Conservation (phyloP, 2,329 filamentous ascomycete species). For the Talaromyces funiculosus region DNA sequence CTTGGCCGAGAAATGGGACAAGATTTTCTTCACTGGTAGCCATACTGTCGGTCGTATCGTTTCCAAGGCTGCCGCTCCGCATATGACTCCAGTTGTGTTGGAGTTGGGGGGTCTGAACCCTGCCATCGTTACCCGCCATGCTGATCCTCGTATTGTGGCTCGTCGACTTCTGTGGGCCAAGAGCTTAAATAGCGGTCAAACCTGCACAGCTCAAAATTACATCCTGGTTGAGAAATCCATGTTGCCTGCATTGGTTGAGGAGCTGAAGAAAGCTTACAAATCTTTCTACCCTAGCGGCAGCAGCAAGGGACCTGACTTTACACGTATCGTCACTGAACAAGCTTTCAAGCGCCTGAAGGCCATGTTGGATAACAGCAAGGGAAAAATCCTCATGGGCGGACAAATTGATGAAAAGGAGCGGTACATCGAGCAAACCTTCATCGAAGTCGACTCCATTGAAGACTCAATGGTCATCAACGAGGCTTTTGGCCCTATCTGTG, state of each 20-base stretch:
- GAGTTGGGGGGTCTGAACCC: conserved; percentile 92
- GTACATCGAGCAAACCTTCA: conserved; percentile 88
- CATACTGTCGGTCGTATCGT: conserved; percentile 76
- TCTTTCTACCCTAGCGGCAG: conserved; percentile 81
- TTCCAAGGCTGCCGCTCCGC: conserved; percentile 79
- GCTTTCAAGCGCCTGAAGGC: conserved; percentile 80
- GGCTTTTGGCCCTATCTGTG: conserved; percentile 88
- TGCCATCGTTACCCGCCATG: conserved; percentile 80
- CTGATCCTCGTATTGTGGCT: conserved; percentile 74
- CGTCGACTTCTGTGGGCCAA: conserved; percentile 86
- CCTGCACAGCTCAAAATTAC: conserved; percentile 93
- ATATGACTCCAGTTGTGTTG: conserved; percentile 78
- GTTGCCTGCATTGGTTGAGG: conserved; percentile 64
- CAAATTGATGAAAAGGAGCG: conserved; percentile 69
- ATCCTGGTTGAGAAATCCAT: conserved; percentile 73
- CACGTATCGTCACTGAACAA: conserved; percentile 70
- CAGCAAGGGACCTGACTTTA: conserved; percentile 70
- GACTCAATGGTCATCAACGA: conserved; percentile 78
- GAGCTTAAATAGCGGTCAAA: conserved; percentile 76
- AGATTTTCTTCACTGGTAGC: conserved; percentile 94
- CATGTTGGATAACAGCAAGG: conserved; percentile 79
- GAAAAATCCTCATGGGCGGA: conserved; percentile 85
- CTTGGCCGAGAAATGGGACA: conserved; percentile 88
- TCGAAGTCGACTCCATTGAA: conserved; percentile 69
- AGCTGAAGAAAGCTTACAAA: conserved; percentile 64